Evolutionary conservation across 1,284 basidiomycete species (phyloP), one percentile per base, ranked within the genome.

Genomic region (Tylopilus sp.): DNA sequence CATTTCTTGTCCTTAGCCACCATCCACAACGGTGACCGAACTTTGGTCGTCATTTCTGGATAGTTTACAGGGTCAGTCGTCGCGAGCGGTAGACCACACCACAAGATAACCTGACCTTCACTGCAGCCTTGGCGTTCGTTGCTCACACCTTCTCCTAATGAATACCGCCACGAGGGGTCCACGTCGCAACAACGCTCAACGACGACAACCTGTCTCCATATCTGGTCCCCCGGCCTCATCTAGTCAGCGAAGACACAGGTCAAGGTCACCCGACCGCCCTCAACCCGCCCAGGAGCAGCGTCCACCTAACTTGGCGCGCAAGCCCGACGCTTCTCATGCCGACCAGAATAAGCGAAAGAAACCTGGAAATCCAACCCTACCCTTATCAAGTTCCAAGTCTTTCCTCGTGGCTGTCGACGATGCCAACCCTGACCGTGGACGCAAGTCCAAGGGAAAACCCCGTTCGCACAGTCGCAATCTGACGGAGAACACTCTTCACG

Each of bases 301-400:
- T 31, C 60, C 50, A 41, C 19, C 10, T 10, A 52, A 41, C 38
- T 11, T 19, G 40, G 26, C 46, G 1, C 48, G 54, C 44, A 65
- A 54, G 41, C 42, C 58, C 6, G 63, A 67, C 6, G 9, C 34
- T 23, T 19, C 50, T 11, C 60, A 57, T 41, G 16, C 18, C 10
- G 61, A 63, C 40, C 58, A 46, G 40, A 57, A 40, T 18, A 69
- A 49, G 44, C 68, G 65, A 44, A 69, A 60, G 59, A 69, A 66
- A 44, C 46, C 56, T 5, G 50, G 54, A 23, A 62, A 47, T 16
- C 26, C 53, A 10, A 41, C 64, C 38, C 35, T 55, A 30, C 37
- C 50, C 15, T 39, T 59, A 6, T 46, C 61, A 0, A 39, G 25
- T 33, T 57, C 52, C 12, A 49, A 60, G 31, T 25, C 66, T 4